These are phyloP conservation scores for Linum lewisii DNA, from an alignment of 345 rosid genomes.

Conservation along the genomic window DNA sequence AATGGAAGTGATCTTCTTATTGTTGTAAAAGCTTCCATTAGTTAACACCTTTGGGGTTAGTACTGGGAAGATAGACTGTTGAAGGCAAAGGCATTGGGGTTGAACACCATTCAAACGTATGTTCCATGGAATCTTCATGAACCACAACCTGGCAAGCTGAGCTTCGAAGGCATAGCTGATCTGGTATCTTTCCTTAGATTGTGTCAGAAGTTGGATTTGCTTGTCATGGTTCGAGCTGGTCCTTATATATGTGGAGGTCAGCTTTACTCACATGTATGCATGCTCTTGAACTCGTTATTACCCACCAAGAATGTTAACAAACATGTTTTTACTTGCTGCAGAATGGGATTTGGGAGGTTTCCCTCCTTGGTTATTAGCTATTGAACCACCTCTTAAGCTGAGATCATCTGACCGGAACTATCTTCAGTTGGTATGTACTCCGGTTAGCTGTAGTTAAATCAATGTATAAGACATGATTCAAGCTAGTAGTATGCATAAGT, in stretches of 20 bases:
- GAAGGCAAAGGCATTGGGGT: slow-evolving; percentile 78
- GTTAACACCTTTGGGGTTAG: slow-evolving; percentile 24
- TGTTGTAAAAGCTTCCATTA: background rate
- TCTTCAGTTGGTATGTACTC: slow-evolving; percentile 45
- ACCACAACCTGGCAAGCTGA: slow-evolving; percentile 62
- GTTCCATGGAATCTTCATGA: slow-evolving; percentile 97
- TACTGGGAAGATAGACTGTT: slow-evolving; percentile 86
- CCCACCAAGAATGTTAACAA: background rate
- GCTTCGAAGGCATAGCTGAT: slow-evolving; percentile 74
- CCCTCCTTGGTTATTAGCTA: slow-evolving; percentile 83
- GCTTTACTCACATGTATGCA: slow-evolving; percentile 1
- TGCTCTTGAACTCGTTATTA: background rate
- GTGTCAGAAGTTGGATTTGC: slow-evolving; percentile 65
- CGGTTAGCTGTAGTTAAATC: too few relatives aligned
- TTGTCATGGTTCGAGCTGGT: slow-evolving; percentile 91
- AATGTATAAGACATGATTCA: too few relatives aligned
- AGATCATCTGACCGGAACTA: slow-evolving; percentile 77
- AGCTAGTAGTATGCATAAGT: too few relatives aligned
- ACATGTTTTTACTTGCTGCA: slow-evolving; percentile 22
- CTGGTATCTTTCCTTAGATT: slow-evolving; percentile 59
- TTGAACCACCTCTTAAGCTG: slow-evolving; percentile 50
- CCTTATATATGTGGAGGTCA: slow-evolving; percentile 92
- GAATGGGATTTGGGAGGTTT: slow-evolving; percentile 98
- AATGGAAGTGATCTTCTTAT: background rate
- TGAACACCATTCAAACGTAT: slow-evolving; percentile 80